Evolutionary conservation across 1,284 basidiomycete species (phyloP), one percentile per base, ranked within the genome.

Genomic region (Apiotrichum porosum): DNA sequence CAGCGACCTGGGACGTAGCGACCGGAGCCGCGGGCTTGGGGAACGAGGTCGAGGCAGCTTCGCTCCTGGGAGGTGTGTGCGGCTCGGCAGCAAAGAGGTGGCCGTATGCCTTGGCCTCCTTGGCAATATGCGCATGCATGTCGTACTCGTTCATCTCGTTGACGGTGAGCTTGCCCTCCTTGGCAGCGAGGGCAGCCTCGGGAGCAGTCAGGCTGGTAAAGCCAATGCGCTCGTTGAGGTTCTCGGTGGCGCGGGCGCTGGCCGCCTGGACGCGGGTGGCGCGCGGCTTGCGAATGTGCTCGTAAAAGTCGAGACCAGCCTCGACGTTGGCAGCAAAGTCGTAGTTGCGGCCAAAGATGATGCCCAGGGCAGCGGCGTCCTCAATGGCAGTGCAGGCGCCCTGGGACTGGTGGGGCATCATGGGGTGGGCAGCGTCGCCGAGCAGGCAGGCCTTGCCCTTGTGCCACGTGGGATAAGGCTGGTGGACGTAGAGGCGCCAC

Each of bases 151-250:
- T 66, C 56, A 66, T 65, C 58, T 63, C 61, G 38, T 59, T 56
- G 37, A 54, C 60, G 9, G 68, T 71, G 44, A 72, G 51, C 56
- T 70, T 69, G 48, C 65, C 64, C 45, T 61, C 62, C 45, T 62
- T 63, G n/a, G 69, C 64, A 12, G 68, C 66, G 14, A 66, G 58
- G 9, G 41, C 48, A 1, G 47, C 44, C 36, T 58, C 51, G 23
- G 47, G 54, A 4, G 63, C 63, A n/a, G 65, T 62, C 26, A 65
- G 61, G n/a, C 62, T 61, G n/a, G 62, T 68, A 53, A 74, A 74
- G 36, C 72, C 72, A 47, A 74, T 69, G 14, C 72, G 59, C 58
- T 74, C 72, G 51, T 71, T 70, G 51, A 74, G 60, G 52, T 74
- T 68, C 51, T 74, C 72, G 13, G 70, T 66, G 6, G 72, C 72